A percentile compares a stretch with the other conserved stretches of the same genome.
Evolutionary conservation across 2,329 filamentous ascomycete genomes (phyloP).

Genomic region (Emergomyces africanus): DNA sequence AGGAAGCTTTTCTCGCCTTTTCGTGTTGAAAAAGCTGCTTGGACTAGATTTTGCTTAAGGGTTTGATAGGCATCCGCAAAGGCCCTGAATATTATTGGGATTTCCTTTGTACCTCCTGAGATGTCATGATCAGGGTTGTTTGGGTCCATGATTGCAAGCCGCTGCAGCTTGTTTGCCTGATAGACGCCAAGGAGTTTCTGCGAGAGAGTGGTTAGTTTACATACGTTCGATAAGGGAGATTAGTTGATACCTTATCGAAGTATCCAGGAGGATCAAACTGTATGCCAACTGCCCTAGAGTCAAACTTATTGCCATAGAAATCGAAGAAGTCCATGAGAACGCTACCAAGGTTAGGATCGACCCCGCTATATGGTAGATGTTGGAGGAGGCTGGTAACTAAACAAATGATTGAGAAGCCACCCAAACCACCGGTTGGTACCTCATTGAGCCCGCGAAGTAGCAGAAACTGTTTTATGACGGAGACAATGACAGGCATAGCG

Average conservation of each 20-base stretch:
- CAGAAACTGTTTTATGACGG: conserved; percentile 84
- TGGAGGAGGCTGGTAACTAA: conserved; percentile 82
- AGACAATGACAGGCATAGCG: conserved; percentile 73
- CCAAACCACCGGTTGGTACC: conserved; percentile 78
- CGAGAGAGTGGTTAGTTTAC: conserved; percentile 4
- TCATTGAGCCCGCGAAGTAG: conserved; percentile 85
- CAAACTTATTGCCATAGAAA: conserved; percentile 74
- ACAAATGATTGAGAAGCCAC: conserved; percentile 89
- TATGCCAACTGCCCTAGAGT: conserved; percentile 59
- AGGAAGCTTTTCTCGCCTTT: conserved; percentile 46
- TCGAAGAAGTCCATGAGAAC: conserved; percentile 79
- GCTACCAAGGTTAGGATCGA: conserved; percentile 60
- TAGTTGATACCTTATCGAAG: conserved; percentile 56
- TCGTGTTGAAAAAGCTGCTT: conserved; percentile 12
- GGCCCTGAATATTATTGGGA: conserved; percentile 49
- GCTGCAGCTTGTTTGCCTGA: conserved; percentile 43
- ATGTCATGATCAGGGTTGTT: conserved; percentile 81
- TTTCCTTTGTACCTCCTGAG: conserved; percentile 68
- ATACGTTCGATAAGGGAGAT: neutral
- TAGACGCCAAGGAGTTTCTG: conserved; percentile 35
- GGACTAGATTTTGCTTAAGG: conserved; percentile 46
- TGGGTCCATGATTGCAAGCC: conserved; percentile 82
- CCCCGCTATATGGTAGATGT: conserved; percentile 57
- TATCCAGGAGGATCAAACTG: conserved; percentile 61
- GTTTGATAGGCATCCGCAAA: conserved; percentile 54